Evolutionary conservation across 1,284 basidiomycete species (phyloP), one percentile per base, ranked within the genome.

Genomic region (Singerocomus rubriflavus): DNA sequence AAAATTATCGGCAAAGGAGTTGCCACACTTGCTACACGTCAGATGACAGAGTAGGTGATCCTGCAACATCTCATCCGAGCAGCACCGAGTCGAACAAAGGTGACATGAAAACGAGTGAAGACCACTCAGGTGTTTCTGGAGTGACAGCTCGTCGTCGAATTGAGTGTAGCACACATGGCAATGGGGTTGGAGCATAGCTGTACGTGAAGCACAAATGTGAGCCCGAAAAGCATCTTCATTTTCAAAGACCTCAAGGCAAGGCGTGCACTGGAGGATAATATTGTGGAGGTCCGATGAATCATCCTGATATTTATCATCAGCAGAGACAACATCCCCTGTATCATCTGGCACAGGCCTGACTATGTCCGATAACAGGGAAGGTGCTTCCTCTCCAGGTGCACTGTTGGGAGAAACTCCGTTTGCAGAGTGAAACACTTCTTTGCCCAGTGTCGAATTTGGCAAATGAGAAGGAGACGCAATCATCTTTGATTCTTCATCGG

Each of bases 11-110:
- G 42, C 44, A 53, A 65, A 69, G 3, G 44, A 34, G 21, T 48
- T 43, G 45, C 37, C 46, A 13, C 64, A 65, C 46, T 54, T 67
- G 46, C 37, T 27, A 42, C 64, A 65, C 2, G 55, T 53, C 6
- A 64, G 62, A 48, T 65, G 66, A 13, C 42, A 27, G 29, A 66
- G 48, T 1, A 66, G 11, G 50, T 65, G 64, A 34, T 67, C 65
- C 25, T 65, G 51, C 25, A 69, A 14, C 48, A 63, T 56, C 44
- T 63, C 57, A 11, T 60, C 46, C 30, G 65, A 66, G 36, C 64
- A 65, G 41, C 52, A 65, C 30, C 47, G 47, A 53, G 44, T 35
- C 35, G 4, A 35, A 35, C 66, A 65, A 16, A 61, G 43, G 26
- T 53, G 51, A 48, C 64, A 65, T 5, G 49, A 48, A 30, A 61